These are phyloP conservation scores for Trichosporon sp. DNA, from an alignment of 1,284 basidiomycete genomes.

Conservation along the genomic window DNA sequence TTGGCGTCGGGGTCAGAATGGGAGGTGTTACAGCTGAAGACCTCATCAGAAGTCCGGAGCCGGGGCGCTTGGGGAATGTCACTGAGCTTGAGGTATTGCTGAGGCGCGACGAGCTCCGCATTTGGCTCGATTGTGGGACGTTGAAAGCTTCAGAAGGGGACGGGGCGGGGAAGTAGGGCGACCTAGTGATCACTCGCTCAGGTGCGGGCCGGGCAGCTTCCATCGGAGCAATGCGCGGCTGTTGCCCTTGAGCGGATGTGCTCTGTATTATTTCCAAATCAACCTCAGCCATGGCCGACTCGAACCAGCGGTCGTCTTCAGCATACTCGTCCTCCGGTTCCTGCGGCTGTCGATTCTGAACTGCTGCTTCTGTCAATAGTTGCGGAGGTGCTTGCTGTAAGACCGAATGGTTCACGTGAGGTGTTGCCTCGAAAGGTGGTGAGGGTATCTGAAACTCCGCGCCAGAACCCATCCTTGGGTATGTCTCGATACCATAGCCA, in stretches of 20 bases:
- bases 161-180: slow-evolving; percentile 1
- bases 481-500: not conserved
- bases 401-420: not conserved
- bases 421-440: not conserved
- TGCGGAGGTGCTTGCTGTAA: not conserved
- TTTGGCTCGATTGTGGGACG: not conserved
- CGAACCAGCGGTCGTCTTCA: slow-evolving; percentile 3
- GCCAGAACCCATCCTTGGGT: not conserved
- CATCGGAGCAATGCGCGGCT: not conserved
- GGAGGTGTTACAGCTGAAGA: not conserved
- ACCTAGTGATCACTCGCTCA: not conserved
- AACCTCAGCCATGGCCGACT: slow-evolving; percentile 10
- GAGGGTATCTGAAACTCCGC: not conserved
- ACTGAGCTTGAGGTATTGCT: slow-evolving; percentile 3
- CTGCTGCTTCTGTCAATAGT: not conserved
- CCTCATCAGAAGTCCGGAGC: not conserved
- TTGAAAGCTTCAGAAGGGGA: too few relatives aligned
- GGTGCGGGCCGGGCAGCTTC: not conserved
- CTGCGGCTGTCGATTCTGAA: not conserved
- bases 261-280: slow-evolving; percentile 1
- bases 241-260: not conserved
- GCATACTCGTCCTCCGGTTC: slow-evolving; percentile 1
- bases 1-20: not conserved
- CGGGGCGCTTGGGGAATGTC: slow-evolving; percentile 7
- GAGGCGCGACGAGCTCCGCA: not conserved